phyloP scores from a whole-genome alignment of 129 eudicot species.

The Tagetes erecta region DNA sequence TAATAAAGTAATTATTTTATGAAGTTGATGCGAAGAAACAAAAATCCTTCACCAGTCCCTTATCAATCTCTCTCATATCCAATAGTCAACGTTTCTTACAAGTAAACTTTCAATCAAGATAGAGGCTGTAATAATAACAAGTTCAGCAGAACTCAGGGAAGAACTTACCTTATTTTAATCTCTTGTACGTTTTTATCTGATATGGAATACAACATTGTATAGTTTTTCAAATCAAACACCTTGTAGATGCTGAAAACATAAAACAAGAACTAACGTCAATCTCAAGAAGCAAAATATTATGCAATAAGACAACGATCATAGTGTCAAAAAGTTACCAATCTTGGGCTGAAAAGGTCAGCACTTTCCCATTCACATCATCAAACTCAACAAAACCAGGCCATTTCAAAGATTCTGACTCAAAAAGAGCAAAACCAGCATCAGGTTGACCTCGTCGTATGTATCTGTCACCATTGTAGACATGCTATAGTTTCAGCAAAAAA shows the following conservation, averaged over 20 bases:
- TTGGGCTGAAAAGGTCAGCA: conserved; percentile 82
- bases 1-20: neutral
- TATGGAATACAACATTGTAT: conserved; percentile 77
- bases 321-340: conserved; percentile 50
- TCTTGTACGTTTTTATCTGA: conserved; percentile 81
- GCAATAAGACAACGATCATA: neutral
- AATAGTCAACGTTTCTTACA: neutral
- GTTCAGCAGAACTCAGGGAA: neutral
- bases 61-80: neutral
- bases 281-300: neutral
- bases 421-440: conserved; percentile 83
- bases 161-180: conserved; percentile 71
- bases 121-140: neutral
- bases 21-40: neutral
- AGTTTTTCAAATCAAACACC: conserved; percentile 89
- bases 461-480: conserved; percentile 34
- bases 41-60: neutral
- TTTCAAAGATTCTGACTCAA: conserved; percentile 86
- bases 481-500: neutral
- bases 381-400: conserved; percentile 98
- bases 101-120: neutral
- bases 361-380: conserved; percentile 96
- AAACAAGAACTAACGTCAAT: conserved; percentile 1
- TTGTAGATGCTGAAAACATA: conserved; percentile 66
- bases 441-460: conserved; percentile 80